phyloP scores from a whole-genome alignment of 139 green algal species.

The Picochlorum costavermella region DNA sequence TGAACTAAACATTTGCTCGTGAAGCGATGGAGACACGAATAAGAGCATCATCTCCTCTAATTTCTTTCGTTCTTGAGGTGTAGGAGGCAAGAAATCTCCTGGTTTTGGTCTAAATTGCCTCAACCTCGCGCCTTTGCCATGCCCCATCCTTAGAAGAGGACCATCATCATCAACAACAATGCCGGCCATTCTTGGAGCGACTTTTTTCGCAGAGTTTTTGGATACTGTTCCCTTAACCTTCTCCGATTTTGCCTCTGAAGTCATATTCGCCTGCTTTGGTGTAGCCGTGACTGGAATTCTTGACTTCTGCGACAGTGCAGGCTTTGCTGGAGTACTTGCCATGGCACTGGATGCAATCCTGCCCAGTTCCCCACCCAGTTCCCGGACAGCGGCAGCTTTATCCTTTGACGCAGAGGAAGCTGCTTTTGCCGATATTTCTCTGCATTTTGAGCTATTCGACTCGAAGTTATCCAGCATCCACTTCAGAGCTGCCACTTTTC shows the following conservation, averaged over 20 bases:
- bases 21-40: slow-evolving; percentile 33
- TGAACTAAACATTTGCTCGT: slow-evolving; percentile 17
- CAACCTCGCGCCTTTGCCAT: not conserved
- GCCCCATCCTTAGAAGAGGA: slow-evolving; percentile 1
- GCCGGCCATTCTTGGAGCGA: not conserved
- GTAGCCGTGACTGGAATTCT: too few species aligned
- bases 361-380: slow-evolving; percentile 48
- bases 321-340: not conserved
- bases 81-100: slow-evolving; percentile 57
- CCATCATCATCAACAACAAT: not conserved
- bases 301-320: not conserved
- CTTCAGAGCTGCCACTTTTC: slow-evolving; percentile 47
- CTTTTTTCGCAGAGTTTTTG: not conserved
- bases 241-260: not conserved
- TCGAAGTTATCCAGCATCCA: slow-evolving; percentile 37
- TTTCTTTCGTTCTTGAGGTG: slow-evolving; percentile 50
- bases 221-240: not conserved
- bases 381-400: slow-evolving; percentile 66
- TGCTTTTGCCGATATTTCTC: slow-evolving; percentile 23
- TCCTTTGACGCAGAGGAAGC: slow-evolving; percentile 43
- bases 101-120: slow-evolving; percentile 42
- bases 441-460: slow-evolving; percentile 16
- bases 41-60: slow-evolving; percentile 54
- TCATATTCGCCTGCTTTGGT: not conserved
- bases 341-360: not conserved